Percentiles rank a stretch among this genome's conserved stretches.
Evolutionary conservation across 352 stramenopile species (phyloP).

Genomic region (Globisporangium carolinianum): DNA sequence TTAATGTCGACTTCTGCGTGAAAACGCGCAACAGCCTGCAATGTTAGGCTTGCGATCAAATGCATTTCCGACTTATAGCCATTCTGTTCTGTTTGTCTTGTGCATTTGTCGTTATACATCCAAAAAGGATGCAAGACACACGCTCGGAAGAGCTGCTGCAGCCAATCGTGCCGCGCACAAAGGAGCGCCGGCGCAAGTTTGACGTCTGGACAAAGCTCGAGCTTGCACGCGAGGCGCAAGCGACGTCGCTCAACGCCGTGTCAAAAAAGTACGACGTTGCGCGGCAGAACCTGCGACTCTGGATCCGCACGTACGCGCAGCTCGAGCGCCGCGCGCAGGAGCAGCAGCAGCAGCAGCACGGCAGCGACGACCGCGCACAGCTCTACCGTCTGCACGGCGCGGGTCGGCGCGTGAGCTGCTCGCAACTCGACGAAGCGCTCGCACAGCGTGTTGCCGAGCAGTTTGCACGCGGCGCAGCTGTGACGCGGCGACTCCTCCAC

Average conservation of each 20-base stretch:
- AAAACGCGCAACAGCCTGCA: too few relatives aligned
- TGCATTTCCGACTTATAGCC: too few relatives aligned
- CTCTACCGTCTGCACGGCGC: slow-evolving; percentile 7
- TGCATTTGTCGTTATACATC: too few relatives aligned
- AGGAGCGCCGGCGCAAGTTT: slow-evolving; percentile 10
- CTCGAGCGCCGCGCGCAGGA: slow-evolving; percentile 1
- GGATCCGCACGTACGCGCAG: slow-evolving; percentile 8
- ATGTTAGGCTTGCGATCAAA: too few relatives aligned
- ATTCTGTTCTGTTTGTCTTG: too few relatives aligned
- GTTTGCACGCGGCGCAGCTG: background rate
- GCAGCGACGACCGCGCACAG: background rate
- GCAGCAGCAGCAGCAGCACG: background rate
- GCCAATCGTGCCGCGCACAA: background rate
- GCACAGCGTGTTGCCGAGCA: background rate
- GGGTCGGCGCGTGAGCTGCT: background rate
- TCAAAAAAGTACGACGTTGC: slow-evolving; percentile 8
- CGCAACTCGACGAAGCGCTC: slow-evolving; percentile 3
- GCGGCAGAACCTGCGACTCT: slow-evolving; percentile 10
- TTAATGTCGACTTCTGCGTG: too few relatives aligned
- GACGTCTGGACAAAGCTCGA: slow-evolving; percentile 9
- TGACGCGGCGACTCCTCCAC: slow-evolving; percentile 5
- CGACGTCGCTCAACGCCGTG: slow-evolving; percentile 10
- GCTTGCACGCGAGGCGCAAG: slow-evolving; percentile 6
- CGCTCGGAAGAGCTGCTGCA: background rate
- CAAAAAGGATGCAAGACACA: too few relatives aligned